Base-by-base conservation (phyloP, 257 asterid species). In the Paraleonurus japonicus region DNA sequence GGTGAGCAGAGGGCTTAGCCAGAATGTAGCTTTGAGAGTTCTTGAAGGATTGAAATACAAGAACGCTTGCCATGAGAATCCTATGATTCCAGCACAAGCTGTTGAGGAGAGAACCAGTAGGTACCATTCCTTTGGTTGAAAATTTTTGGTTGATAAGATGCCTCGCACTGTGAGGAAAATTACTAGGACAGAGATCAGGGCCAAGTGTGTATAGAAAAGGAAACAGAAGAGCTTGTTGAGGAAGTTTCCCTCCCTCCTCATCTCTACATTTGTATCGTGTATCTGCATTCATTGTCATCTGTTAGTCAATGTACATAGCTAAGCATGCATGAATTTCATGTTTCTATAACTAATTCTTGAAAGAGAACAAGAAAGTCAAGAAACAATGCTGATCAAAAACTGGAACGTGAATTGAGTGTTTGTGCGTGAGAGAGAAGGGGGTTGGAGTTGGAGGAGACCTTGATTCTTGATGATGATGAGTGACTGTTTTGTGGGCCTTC, bases 1-100 rank as follows among this genome's bases (percentile, higher is more conserved):
- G 4, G 82, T 84, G 4, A 88, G 81, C 17, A 88, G 79, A 28
- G 90, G 95, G 80, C 90, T 78, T 2, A 85, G 65, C 89, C 88
- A 88, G 76, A 86, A 85, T 16, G 88, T 76, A 10, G 81, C 72
- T 60, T 57, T 66, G 11, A 88, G 66, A 30, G 84, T 72, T 72
- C 74, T 84, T 37, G 86, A 73, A 17, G 90, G 88, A 27, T 28
- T 68, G 59, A 24, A 39, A 67, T 60, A 43, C 39, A 81, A 23
- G 13, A 79, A 63, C 30, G 80, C 79, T 61, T 86, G 95, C 84
- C 84, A 84, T 20, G 78, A 11, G 55, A 82, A 76, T 23, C 83
- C 87, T 17, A 76, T 8, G 66, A 84, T 71, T 62, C 85, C 89
- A 2, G 87, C 84, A 7, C 78, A 79, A 23, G 76, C 79, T 17